These are phyloP conservation scores for Exutisphaerella laricina DNA, from an alignment of 2,329 filamentous ascomycete species.

Conservation along the genomic window DNA sequence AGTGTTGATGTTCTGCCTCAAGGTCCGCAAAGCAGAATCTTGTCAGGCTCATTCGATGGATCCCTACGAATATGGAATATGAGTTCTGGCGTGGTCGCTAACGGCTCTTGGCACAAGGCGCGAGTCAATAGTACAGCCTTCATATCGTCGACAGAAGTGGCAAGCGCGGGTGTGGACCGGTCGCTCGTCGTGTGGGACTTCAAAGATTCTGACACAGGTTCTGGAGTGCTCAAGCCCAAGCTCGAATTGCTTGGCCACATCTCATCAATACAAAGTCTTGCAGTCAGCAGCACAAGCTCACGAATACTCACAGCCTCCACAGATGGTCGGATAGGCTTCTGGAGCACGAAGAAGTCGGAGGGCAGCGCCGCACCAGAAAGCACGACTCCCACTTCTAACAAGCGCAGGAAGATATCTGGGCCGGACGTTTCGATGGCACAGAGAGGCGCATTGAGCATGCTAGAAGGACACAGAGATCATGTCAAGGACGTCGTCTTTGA, in stretches of 20 bases:
- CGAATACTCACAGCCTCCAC: conserved; percentile 80
- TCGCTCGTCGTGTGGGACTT: conserved; percentile 90
- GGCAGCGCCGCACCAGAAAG: conserved; percentile 66
- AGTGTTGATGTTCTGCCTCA: conserved; percentile 73
- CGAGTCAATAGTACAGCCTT: conserved; percentile 80
- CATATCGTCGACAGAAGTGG: conserved; percentile 70
- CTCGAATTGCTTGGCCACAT: conserved; percentile 82
- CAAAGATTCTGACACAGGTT: conserved; percentile 48
- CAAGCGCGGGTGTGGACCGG: conserved; percentile 76
- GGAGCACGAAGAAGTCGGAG: conserved; percentile 73
- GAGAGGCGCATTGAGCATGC: conserved; percentile 70
- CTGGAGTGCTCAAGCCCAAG: conserved; percentile 55
- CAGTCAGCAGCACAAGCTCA: conserved; percentile 65
- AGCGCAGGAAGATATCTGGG: conserved; percentile 64
- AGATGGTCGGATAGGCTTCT: conserved; percentile 80
- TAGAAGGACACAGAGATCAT: conserved; percentile 65
- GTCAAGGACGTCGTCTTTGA: conserved; percentile 82
- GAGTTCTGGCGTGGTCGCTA: conserved; percentile 77
- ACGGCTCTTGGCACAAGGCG: conserved; percentile 66
- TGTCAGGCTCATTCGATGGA: conserved; percentile 94
- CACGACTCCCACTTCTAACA: conserved; percentile 64
- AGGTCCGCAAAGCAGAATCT: conserved; percentile 62
- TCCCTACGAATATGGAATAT: conserved; percentile 83
- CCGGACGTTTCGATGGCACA: conserved; percentile 52
- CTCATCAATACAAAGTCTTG: conserved; percentile 66